Evolutionary conservation across 768 basidiomycete genomes (phyloP).

Genomic region (Mycena maculata): DNA sequence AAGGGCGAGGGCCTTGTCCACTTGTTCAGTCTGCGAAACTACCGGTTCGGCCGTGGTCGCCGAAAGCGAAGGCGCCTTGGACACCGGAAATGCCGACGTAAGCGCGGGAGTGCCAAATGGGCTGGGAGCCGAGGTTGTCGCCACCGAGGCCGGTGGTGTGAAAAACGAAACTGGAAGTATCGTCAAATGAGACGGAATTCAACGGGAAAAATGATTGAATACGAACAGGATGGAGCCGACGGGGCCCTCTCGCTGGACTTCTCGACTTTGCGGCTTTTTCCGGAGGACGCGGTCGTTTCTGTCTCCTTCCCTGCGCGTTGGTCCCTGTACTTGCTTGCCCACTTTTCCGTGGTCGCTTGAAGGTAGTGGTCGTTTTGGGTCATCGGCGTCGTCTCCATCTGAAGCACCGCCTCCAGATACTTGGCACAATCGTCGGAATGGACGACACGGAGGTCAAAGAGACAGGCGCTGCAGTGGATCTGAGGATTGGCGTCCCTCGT

Average conservation of each 20-base stretch:
- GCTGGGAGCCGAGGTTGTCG: too few species aligned
- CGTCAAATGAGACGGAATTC: too few species aligned
- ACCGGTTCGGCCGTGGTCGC: too few species aligned
- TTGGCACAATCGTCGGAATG: neutral
- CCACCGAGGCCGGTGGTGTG: too few species aligned
- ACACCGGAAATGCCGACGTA: too few species aligned
- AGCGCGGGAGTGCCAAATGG: too few species aligned
- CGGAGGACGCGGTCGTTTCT: neutral
- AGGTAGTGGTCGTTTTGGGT: conserved; percentile 52
- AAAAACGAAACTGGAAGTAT: too few species aligned
- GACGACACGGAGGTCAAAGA: neutral
- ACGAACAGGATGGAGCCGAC: too few species aligned
- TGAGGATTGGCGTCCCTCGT: neutral
- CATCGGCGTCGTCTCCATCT: conserved; percentile 48
- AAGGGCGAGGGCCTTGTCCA: conserved; percentile 32
- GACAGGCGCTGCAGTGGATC: neutral
- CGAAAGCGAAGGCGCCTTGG: too few species aligned
- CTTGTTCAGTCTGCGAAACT: too few species aligned
- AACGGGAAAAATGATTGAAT: too few species aligned
- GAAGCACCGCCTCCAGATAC: conserved; percentile 41
- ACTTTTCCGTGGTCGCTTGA: conserved; percentile 42
- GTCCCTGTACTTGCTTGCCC: conserved; percentile 44
- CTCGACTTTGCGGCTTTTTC: neutral
- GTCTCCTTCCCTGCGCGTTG: conserved; percentile 34
- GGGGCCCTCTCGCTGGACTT: too few species aligned